Evolutionary conservation across 176 grass and related monocot genomes (phyloP).

Genomic region (Oryza meyeriana): DNA sequence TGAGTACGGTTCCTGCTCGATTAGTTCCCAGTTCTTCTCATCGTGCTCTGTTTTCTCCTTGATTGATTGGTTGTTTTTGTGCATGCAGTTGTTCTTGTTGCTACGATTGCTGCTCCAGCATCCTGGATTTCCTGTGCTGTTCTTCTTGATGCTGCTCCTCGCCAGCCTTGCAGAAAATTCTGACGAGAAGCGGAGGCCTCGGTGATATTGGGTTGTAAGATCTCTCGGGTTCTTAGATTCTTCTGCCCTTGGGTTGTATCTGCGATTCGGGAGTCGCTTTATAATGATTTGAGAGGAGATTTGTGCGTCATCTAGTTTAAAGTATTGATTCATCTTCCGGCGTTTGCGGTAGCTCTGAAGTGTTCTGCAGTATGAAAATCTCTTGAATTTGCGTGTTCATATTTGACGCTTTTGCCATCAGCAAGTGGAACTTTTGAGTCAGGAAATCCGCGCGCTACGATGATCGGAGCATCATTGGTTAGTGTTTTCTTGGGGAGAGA

Average conservation of each 20-base stretch:
- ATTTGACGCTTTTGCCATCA: background rate
- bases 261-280: background rate
- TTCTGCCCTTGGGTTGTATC: background rate
- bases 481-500: background rate
- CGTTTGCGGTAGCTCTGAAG: background rate
- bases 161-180: background rate
- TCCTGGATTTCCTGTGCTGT: conserved; percentile 70
- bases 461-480: too few relatives aligned
- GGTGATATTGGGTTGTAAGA: background rate
- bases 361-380: background rate
- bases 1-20: background rate
- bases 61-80: background rate
- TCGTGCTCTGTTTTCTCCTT: background rate
- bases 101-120: conserved; percentile 62
- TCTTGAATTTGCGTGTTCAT: background rate
- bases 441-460: background rate
- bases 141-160: conserved; percentile 28
- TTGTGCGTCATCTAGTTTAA: background rate
- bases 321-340: background rate
- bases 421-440: background rate
- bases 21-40: background rate
- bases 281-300: background rate
- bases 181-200: background rate
- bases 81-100: conserved; percentile 66
- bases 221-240: background rate